Conservation (phyloP, 2,329 filamentous ascomycete genomes). For the Dactylellina parvicollis region DNA sequence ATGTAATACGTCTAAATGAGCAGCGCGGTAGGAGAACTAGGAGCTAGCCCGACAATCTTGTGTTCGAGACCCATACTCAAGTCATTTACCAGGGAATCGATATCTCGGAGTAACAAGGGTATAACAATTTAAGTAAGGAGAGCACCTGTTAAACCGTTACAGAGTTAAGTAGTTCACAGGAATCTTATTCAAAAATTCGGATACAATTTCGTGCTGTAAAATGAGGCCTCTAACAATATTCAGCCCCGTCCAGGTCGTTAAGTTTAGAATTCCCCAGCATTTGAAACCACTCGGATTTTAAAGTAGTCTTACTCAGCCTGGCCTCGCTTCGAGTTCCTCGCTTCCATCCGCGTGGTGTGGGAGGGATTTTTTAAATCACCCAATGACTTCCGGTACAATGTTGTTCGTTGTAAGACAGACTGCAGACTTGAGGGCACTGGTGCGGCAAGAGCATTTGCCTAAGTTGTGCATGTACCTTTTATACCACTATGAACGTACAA, state of each 20-base stretch:
- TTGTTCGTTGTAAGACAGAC: slow-evolving; percentile 31
- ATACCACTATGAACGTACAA: no score
- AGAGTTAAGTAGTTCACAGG: no score
- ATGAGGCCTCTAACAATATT: no score
- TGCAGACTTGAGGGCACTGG: slow-evolving; percentile 7
- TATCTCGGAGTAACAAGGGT: background rate
- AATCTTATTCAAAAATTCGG: no score
- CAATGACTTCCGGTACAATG: background rate
- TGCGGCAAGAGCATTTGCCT: background rate
- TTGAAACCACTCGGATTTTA: background rate
- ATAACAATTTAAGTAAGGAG: background rate
- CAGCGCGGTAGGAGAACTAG: background rate
- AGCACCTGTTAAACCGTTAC: background rate
- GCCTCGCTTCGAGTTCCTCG: slow-evolving; percentile 28
- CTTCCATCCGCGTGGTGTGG: slow-evolving; percentile 33
- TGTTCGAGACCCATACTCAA: background rate
- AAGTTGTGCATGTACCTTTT: no score
- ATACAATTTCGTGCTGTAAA: no score
- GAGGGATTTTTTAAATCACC: slow-evolving; percentile 12
- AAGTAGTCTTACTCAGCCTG: background rate
- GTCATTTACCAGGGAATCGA: background rate
- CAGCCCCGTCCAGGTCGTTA: background rate
- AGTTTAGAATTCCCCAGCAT: background rate
- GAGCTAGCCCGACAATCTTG: background rate
- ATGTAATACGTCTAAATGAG: background rate